Conservation (phyloP, 441 rosid species). For the Metrosideros polymorpha region DNA sequence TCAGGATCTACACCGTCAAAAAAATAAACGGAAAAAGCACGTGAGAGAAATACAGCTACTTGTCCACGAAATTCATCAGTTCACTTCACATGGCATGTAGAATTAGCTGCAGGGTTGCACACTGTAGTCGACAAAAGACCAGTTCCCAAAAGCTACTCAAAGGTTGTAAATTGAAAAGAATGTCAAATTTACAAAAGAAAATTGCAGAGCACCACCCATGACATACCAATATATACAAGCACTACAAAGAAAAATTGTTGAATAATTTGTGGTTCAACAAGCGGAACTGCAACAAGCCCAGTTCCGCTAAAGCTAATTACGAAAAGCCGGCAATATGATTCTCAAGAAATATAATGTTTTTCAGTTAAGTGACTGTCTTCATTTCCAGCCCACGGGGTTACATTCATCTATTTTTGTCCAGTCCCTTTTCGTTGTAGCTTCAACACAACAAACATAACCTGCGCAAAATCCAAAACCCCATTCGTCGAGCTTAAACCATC, state of each 20-base stretch:
- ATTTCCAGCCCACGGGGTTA: not conserved
- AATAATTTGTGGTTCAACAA: not conserved
- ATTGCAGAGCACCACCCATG: not conserved
- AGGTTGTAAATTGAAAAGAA: not conserved
- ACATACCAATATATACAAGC: not conserved
- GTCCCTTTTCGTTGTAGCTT: not conserved
- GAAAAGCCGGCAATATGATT: not conserved
- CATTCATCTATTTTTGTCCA: not conserved
- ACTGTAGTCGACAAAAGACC: not conserved
- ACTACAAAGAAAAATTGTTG: not conserved
- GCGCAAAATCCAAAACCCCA: not conserved
- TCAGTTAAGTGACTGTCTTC: not conserved
- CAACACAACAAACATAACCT: not conserved
- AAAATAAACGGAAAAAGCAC: not conserved
- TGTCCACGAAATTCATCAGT: not conserved
- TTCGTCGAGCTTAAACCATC: not conserved
- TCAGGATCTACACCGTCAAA: conserved; percentile 47
- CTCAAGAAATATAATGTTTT: not conserved
- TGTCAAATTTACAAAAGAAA: not conserved
- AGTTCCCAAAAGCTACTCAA: not conserved
- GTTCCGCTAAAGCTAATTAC: not conserved
- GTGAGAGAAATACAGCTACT: not conserved
- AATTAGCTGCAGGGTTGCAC: not conserved
- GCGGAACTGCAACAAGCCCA: not conserved
- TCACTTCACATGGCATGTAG: not conserved